These are phyloP conservation scores for Eucalyptus pauciflora DNA, from an alignment of 345 rosid species.

Conservation along the genomic window DNA sequence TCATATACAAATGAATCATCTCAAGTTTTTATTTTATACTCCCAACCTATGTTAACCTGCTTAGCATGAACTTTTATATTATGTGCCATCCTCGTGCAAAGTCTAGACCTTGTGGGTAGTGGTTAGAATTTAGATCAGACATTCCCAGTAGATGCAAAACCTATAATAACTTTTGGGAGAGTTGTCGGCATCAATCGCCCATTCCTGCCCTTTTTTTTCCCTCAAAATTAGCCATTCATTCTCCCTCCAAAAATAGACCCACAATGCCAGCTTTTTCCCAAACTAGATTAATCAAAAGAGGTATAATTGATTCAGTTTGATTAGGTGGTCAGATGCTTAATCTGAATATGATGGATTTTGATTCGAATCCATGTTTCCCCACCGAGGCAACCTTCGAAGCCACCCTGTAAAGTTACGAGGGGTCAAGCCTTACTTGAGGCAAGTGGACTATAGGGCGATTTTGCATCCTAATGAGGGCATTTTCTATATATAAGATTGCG, in stretches of 20 bases:
- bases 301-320: not conserved
- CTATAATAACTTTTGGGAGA: not conserved
- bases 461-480: not conserved
- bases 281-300: not conserved
- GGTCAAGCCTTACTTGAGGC: not conserved
- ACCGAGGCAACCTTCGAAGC: not conserved
- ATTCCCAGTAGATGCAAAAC: not conserved
- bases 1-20: too few relatives aligned
- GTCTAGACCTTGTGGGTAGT: too few relatives aligned
- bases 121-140: accelerated
- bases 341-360: not conserved
- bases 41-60: too few relatives aligned
- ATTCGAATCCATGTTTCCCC: not conserved
- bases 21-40: too few relatives aligned
- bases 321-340: accelerated
- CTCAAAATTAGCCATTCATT: not conserved
- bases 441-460: not conserved
- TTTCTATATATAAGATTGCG: not conserved
- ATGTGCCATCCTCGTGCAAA: too few relatives aligned
- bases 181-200: not conserved
- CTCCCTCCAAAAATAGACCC: not conserved
- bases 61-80: accelerated
- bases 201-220: not conserved
- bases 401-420: not conserved
- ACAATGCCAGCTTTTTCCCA: not conserved